phyloP scores from a whole-genome alignment of 1,284 basidiomycete genomes.

The Crucibulum cyathiforme region DNA sequence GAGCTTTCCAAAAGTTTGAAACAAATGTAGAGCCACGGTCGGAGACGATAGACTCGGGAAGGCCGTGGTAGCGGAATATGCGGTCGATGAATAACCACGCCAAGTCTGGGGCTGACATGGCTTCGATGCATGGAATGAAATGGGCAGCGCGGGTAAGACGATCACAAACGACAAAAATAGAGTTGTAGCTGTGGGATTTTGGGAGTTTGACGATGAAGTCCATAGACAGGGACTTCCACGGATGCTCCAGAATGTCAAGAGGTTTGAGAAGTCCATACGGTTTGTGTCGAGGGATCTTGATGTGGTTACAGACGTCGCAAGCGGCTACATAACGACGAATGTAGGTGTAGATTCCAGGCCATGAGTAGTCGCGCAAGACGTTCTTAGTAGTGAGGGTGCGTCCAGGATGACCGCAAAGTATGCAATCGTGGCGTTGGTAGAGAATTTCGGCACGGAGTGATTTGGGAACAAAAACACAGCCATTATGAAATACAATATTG shows the following conservation, averaged over 20 bases:
- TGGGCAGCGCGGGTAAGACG: slow-evolving; percentile 42
- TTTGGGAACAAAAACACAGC: slow-evolving; percentile 42
- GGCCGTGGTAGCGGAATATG: slow-evolving; percentile 38
- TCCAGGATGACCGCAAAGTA: slow-evolving; percentile 36
- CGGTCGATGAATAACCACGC: slow-evolving; percentile 36
- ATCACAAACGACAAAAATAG: slow-evolving; percentile 48
- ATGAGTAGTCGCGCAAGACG: slow-evolving; percentile 33
- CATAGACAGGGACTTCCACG: slow-evolving; percentile 49
- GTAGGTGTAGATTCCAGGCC: slow-evolving; percentile 34
- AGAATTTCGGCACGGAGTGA: slow-evolving; percentile 33
- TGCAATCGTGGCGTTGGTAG: slow-evolving; percentile 27
- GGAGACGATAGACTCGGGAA: slow-evolving; percentile 36
- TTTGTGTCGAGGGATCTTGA: slow-evolving; percentile 35
- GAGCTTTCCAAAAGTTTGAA: slow-evolving; percentile 33
- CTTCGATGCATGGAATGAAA: slow-evolving; percentile 39
- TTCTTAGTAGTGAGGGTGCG: slow-evolving; percentile 17
- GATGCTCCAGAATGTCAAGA: slow-evolving; percentile 37
- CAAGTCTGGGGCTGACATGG: slow-evolving; percentile 38
- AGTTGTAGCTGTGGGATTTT: slow-evolving; percentile 35
- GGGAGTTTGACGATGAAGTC: slow-evolving; percentile 50
- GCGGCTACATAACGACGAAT: slow-evolving; percentile 34
- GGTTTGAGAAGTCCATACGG: slow-evolving; percentile 42
- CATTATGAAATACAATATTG: slow-evolving; percentile 39
- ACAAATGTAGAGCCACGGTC: slow-evolving; percentile 40
- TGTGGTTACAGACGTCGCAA: slow-evolving; percentile 38